Percentiles rank a stretch among this genome's conserved stretches.
phyloP scores from a whole-genome alignment of 306 rosid genomes.

The Acacia melanoxylon region DNA sequence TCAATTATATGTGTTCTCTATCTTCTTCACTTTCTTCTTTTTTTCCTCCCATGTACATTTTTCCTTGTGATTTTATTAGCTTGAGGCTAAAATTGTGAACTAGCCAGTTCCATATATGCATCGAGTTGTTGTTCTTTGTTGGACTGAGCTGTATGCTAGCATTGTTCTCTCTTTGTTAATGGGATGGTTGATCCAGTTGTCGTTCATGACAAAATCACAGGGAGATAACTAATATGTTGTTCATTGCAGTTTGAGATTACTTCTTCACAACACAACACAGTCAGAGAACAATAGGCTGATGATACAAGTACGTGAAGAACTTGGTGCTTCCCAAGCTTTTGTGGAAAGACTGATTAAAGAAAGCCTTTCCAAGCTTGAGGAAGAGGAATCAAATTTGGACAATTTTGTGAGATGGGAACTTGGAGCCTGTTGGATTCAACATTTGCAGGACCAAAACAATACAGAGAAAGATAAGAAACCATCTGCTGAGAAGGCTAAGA shows the following conservation, averaged over 20 bases:
- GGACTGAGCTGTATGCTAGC: constrained; percentile 1
- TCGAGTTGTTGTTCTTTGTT: constrained; percentile 5
- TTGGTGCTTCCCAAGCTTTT: constrained; percentile 52
- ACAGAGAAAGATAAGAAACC: constrained; percentile 82
- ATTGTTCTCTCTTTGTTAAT: not conserved
- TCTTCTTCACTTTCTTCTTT: not conserved
- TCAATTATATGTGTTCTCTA: not conserved
- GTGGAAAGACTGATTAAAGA: constrained; percentile 71
- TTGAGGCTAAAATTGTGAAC: constrained; percentile 4
- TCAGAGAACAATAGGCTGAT: constrained; percentile 58
- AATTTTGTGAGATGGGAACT: constrained; percentile 95
- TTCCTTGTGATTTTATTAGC: constrained; percentile 5
- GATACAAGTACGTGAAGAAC: constrained; percentile 56
- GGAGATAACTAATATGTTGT: constrained; percentile 33
- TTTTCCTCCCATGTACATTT: not conserved
- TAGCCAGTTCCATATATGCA: constrained; percentile 21
- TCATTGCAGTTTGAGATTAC: constrained; percentile 75
- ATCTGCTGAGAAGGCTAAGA: constrained; percentile 62
- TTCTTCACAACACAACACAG: constrained; percentile 68
- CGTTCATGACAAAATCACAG: not conserved
- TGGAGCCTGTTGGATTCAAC: constrained; percentile 99
- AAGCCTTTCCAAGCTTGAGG: constrained; percentile 75
- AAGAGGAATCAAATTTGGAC: constrained; percentile 60
- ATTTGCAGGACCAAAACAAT: constrained; percentile 93
- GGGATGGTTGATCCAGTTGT: constrained; percentile 21